Percentiles rank a stretch among this genome's conserved stretches.
Evolutionary conservation across 164 flowering plant species (phyloP).

Genomic region (Vitis rupestris): DNA sequence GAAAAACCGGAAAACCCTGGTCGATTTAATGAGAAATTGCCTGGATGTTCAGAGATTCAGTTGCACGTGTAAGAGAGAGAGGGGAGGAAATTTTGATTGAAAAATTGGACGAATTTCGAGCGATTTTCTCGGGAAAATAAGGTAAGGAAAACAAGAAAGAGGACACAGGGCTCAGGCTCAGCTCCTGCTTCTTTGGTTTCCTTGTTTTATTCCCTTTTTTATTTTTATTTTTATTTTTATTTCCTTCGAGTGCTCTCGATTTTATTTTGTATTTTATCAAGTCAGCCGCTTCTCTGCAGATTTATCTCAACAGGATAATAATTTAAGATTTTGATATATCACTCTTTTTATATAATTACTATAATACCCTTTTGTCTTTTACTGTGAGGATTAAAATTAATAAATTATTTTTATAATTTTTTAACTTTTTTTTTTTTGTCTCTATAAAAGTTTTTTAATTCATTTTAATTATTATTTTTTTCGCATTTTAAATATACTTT

Average conservation of each 20-base stretch:
- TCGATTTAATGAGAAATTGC: background rate
- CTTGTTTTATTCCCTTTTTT: background rate
- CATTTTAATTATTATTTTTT: too few species aligned
- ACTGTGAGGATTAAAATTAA: too few species aligned
- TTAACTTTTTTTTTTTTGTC: too few species aligned
- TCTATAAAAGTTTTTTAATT: too few species aligned
- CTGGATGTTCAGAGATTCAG: background rate
- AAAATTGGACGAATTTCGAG: background rate
- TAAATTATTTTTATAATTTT: too few species aligned
- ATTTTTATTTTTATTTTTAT: background rate
- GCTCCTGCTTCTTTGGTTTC: background rate
- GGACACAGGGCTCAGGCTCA: background rate
- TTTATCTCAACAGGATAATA: too few species aligned
- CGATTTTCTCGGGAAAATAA: constrained; percentile 11
- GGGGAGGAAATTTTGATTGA: background rate
- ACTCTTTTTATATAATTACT: too few species aligned
- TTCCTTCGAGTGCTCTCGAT: background rate
- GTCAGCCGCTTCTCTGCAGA: too few species aligned
- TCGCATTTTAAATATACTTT: too few species aligned
- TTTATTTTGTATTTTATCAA: too few species aligned
- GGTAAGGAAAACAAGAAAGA: background rate
- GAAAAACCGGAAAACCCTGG: background rate
- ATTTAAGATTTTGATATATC: too few species aligned
- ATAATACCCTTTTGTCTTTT: too few species aligned
- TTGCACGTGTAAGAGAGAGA: background rate